Conservation (phyloP, 768 basidiomycete genomes). For the Psilocybe cubensis region DNA sequence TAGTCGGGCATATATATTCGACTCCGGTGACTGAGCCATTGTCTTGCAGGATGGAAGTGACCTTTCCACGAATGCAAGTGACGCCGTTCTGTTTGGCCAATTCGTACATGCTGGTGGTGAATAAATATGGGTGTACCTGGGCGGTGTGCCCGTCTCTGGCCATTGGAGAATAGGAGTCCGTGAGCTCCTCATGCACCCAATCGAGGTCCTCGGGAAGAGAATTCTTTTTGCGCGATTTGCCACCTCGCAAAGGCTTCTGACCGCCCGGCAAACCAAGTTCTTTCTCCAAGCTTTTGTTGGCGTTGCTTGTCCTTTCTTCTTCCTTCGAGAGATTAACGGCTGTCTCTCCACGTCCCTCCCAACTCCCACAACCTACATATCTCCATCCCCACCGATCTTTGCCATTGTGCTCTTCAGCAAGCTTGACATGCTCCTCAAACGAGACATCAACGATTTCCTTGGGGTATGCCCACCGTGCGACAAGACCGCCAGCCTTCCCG, state of each 20-base stretch:
- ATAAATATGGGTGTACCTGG: conserved; percentile 77
- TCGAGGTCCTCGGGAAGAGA: conserved; percentile 53
- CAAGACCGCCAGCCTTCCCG: conserved; percentile 84
- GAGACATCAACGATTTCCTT: conserved; percentile 72
- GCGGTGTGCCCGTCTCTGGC: conserved; percentile 61
- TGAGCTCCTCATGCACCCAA: conserved; percentile 62
- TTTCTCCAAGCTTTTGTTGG: conserved; percentile 56
- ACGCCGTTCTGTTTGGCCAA: conserved; percentile 62
- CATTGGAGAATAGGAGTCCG: conserved; percentile 65
- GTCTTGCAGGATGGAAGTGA: conserved; percentile 42
- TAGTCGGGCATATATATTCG: conserved; percentile 37
- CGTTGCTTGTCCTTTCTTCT: conserved; percentile 29
- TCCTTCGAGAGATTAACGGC: conserved; percentile 5
- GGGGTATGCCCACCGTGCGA: conserved; percentile 86
- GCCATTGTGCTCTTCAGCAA: conserved; percentile 74
- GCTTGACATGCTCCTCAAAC: conserved; percentile 71
- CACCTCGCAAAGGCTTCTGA: conserved; percentile 22
- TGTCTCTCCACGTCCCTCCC: conserved; percentile 65
- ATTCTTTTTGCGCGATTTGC: conserved; percentile 27
- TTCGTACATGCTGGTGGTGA: conserved; percentile 73
- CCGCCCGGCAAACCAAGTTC: conserved; percentile 47
- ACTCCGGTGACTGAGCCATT: conserved; percentile 52
- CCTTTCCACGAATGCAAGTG: conserved; percentile 49
- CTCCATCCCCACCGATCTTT: conserved; percentile 83
- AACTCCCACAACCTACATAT: conserved; percentile 70